Evolutionary conservation across 768 basidiomycete species (phyloP).

Genomic region (Kwoniella sp.): DNA sequence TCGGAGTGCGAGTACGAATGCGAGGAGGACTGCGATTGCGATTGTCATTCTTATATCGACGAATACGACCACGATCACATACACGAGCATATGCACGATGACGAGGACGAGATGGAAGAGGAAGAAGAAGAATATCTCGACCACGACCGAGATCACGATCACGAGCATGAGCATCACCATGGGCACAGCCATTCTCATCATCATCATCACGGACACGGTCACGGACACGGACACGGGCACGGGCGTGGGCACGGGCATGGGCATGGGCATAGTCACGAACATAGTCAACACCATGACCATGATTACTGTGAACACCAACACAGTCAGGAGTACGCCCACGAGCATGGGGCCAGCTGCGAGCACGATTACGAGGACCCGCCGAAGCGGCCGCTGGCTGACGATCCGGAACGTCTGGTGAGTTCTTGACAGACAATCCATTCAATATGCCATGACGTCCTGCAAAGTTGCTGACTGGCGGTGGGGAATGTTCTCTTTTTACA

Average conservation of each 20-base stretch:
- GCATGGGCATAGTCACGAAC: slow-evolving; percentile 5
- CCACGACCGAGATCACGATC: slow-evolving; percentile 18
- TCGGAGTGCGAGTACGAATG: slow-evolving; percentile 40
- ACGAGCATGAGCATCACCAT: slow-evolving; percentile 23
- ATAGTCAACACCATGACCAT: slow-evolving; percentile 13
- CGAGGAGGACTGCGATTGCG: slow-evolving; percentile 42
- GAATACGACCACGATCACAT: slow-evolving; percentile 27
- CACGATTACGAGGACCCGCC: slow-evolving; percentile 23
- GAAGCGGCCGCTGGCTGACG: slow-evolving; percentile 34
- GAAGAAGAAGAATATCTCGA: slow-evolving; percentile 14
- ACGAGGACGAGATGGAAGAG: slow-evolving; percentile 18
- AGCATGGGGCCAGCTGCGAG: background rate
- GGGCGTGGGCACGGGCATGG: slow-evolving; percentile 9
- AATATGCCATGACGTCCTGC: too few relatives aligned
- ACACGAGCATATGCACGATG: slow-evolving; percentile 29
- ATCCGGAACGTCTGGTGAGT: slow-evolving; percentile 51
- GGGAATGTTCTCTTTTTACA: too few relatives aligned
- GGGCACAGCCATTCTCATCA: slow-evolving; percentile 9
- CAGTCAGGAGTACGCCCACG: background rate
- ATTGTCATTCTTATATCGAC: slow-evolving; percentile 28
- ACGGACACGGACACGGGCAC: background rate
- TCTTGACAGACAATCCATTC: too few relatives aligned
- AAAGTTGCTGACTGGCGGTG: slow-evolving; percentile 2
- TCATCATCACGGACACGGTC: background rate
- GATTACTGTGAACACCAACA: too few relatives aligned